These are phyloP conservation scores for Phylloporus rhodoxanthus DNA, from an alignment of 768 basidiomycete genomes.

Conservation along the genomic window DNA sequence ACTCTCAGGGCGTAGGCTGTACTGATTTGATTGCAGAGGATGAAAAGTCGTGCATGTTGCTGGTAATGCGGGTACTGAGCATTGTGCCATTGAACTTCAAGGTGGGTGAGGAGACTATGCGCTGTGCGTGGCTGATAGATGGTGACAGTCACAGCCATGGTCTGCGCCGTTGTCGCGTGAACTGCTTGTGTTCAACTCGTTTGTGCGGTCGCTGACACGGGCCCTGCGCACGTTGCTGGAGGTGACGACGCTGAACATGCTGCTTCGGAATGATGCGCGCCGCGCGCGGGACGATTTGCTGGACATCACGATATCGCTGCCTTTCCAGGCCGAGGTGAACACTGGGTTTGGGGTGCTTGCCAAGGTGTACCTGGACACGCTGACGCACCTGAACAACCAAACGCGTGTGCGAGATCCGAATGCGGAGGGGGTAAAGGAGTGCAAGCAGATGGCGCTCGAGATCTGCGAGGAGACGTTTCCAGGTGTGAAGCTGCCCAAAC, in stretches of 20 bases:
- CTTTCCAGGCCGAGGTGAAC: constrained; percentile 95
- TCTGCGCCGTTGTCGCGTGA: constrained; percentile 94
- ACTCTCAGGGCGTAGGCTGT: constrained; percentile 27
- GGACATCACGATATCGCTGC: constrained; percentile 86
- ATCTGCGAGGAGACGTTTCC: constrained; percentile 93
- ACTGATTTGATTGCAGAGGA: constrained; percentile 55
- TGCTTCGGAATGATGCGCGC: constrained; percentile 83
- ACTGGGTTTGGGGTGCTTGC: constrained; percentile 97
- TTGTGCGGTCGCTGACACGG: constrained; percentile 86
- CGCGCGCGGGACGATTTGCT: constrained; percentile 84
- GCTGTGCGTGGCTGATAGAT: constrained; percentile 6
- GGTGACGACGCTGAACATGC: constrained; percentile 87
- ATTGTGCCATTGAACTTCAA: constrained; percentile 94
- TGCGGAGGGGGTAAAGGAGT: constrained; percentile 72
- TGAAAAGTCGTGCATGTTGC: constrained; percentile 88
- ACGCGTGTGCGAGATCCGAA: constrained; percentile 71
- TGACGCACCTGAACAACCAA: constrained; percentile 81
- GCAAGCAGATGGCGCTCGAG: constrained; percentile 81
- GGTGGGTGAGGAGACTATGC: constrained; percentile 35
- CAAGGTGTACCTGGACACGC: constrained; percentile 92
- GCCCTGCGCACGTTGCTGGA: constrained; percentile 88
- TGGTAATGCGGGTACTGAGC: constrained; percentile 95
- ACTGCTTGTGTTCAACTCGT: constrained; percentile 96
- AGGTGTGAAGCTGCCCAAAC: constrained; percentile 80
- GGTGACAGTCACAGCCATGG: constrained; percentile 76